phyloP scores from a whole-genome alignment of 2,329 filamentous ascomycete genomes.

The Claviceps pusilla region DNA sequence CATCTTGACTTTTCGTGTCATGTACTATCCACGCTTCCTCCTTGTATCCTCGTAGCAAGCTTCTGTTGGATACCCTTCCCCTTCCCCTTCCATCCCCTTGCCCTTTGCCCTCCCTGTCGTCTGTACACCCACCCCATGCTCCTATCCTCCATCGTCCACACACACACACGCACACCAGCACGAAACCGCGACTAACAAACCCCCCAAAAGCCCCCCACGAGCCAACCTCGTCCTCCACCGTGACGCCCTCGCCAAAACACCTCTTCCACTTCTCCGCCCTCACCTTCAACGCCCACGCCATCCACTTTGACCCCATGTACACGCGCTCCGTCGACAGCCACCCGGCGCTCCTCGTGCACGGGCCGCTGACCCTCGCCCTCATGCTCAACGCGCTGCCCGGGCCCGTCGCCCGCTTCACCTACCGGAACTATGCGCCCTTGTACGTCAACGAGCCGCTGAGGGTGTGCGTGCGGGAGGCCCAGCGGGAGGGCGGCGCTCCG shows the following conservation, averaged over 20 bases:
- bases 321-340: constrained; percentile 59
- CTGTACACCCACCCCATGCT: too few relatives aligned
- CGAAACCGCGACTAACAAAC: background rate
- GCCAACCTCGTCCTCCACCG: constrained; percentile 27
- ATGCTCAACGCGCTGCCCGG: constrained; percentile 50
- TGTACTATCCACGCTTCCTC: too few relatives aligned
- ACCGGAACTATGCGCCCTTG: constrained; percentile 68
- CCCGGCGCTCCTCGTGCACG: constrained; percentile 65
- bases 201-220: constrained; percentile 11
- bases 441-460: constrained; percentile 58
- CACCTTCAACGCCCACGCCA: constrained; percentile 81
- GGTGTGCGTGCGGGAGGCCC: constrained; percentile 45
- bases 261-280: constrained; percentile 86
- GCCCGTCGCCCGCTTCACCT: constrained; percentile 46
- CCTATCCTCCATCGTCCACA: too few relatives aligned
- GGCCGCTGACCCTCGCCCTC: constrained; percentile 64
- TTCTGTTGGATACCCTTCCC: too few relatives aligned
- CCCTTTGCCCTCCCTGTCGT: too few relatives aligned
- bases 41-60: too few relatives aligned
- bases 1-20: too few relatives aligned
- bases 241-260: constrained; percentile 54
- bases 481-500: constrained; percentile 18
- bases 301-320: constrained; percentile 68
- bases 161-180: too few relatives aligned
- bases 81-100: too few relatives aligned